Evolutionary conservation across 2,329 filamentous ascomycete genomes (phyloP).

Genomic region (Trichoderma harzianum): DNA sequence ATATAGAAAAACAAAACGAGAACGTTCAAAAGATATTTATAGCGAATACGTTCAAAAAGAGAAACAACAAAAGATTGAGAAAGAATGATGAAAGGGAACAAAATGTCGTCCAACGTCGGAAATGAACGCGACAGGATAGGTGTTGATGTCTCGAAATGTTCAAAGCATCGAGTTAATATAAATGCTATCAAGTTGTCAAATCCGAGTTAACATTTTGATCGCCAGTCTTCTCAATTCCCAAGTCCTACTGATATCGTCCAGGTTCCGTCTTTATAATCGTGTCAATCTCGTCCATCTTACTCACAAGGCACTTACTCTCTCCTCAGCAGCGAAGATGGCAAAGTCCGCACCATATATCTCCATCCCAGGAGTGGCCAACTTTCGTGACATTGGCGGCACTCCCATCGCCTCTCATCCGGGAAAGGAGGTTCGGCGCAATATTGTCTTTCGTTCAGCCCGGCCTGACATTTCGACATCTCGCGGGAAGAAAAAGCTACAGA

Average conservation of each 20-base stretch:
- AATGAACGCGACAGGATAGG: neutral
- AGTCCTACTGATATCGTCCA: neutral
- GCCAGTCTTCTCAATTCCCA: neutral
- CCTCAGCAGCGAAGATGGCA: neutral
- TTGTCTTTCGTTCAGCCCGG: slow-evolving; percentile 1
- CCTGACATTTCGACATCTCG: neutral
- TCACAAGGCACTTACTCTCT: neutral
- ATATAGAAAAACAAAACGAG: neutral
- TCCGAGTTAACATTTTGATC: no score
- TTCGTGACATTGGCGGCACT: neutral
- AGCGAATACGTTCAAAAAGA: neutral
- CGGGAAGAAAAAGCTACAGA: neutral
- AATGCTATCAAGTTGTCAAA: neutral
- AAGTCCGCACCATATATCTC: neutral
- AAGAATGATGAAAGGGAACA: neutral
- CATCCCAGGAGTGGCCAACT: slow-evolving; percentile 3
- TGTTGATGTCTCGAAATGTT: neutral
- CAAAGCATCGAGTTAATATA: neutral
- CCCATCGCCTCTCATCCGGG: neutral
- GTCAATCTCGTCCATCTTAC: neutral
- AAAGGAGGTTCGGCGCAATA: neutral
- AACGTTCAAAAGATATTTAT: neutral
- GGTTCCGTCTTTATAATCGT: neutral
- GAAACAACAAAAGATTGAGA: no score
- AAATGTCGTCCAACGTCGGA: neutral